Conservation (phyloP, 2,329 filamentous ascomycete species). For the Xylariaceae sp. region DNA sequence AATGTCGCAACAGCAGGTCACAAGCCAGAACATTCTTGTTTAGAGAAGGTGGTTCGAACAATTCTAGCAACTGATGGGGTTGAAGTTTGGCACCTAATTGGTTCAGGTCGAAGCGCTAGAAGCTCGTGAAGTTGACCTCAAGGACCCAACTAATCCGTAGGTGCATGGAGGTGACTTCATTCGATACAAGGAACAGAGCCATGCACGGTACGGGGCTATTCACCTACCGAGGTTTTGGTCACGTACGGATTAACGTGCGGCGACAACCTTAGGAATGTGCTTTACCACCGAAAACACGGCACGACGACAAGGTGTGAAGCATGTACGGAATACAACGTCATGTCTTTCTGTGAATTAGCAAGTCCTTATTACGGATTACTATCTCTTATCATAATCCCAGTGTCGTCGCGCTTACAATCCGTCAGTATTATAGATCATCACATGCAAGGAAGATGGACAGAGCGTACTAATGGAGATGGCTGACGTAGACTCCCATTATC, state of each 20-base stretch:
- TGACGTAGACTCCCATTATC: background rate
- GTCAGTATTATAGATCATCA: background rate
- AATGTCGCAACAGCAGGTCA: no score
- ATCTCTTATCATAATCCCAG: no score
- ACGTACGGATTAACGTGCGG: no score
- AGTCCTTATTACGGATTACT: no score
- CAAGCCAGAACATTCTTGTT: constrained; percentile 6
- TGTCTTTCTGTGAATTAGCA: no score
- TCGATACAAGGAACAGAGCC: background rate
- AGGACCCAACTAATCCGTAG: background rate
- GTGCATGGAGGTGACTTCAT: background rate
- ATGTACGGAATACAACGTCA: no score
- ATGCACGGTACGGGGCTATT: background rate
- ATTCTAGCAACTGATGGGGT: background rate
- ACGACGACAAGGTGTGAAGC: no score
- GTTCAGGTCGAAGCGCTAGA: background rate
- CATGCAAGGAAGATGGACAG: background rate
- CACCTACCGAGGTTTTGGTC: no score
- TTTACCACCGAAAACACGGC: no score
- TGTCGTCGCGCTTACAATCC: no score
- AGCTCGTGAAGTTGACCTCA: background rate
- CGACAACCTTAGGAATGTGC: no score
- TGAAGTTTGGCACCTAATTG: background rate
- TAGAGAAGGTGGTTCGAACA: background rate
- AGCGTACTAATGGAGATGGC: background rate